Evolutionary conservation across 176 grass and related monocot species (phyloP), one percentile per base, ranked within the genome.

Genomic region (Leersia perrieri): DNA sequence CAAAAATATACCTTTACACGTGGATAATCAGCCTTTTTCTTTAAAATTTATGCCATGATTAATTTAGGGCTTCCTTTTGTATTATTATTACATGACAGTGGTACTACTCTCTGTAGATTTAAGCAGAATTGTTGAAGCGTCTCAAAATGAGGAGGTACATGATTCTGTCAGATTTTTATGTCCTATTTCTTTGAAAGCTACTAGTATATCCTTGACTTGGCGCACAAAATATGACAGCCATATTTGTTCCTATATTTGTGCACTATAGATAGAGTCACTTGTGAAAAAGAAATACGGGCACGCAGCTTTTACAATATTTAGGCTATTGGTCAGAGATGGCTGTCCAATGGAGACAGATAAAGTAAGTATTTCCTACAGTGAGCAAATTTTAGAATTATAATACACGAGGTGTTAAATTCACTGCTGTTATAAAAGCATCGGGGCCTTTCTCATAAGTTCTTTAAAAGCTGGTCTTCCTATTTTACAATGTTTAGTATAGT

Each of bases 121-220:
- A 80, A 83, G 87, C 68, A 58, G 65, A 61, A 89, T 85, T 16
- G 60, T 89, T 18, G 92, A 93, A 80, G 58, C 83, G 75, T 95
- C 86, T 83, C 84, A 79, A 87, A 91, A 86, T 82, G 90, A 93
- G 58, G 95, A 98, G 90, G 92, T 98, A 92, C 41, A 23, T 35
- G n/a, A 47, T 47, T 83, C 18, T n/a, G 70, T 75, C 84, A 41
- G 25, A 60, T 26, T 78, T 76, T 27, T 29, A 66, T 66, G 60
- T 9, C 47, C 38, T 79, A 58, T 71, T 33, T 78, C 12, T 70
- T 71, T 70, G 44, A 65, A 63, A 33, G 32, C 20, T 40, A 78
- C 2, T 77, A 22, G 16, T 51, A 47, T 53, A n/a, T 58, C 16
- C 28, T 77, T 72, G 73, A 62, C 41, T 74, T 23, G 16, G 66